A percentile compares a stretch with the other conserved stretches of the same genome.
phyloP scores from a whole-genome alignment of 2,329 filamentous ascomycete species.

The Aphanoascus verrucosus region DNA sequence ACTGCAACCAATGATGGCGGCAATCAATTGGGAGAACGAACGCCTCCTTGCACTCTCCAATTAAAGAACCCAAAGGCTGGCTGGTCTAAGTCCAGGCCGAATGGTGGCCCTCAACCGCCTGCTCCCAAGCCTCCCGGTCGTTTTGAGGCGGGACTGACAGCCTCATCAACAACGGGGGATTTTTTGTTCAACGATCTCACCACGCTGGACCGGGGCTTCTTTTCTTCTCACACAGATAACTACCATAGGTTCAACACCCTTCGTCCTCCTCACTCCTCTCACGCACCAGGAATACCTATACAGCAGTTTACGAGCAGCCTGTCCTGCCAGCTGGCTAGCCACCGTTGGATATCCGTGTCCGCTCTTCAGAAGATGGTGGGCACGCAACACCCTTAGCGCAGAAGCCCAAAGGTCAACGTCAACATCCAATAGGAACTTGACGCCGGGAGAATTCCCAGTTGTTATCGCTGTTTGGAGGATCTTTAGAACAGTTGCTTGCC shows the following conservation, averaged over 20 bases:
- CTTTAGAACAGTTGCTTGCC: neutral
- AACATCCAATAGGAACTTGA: neutral
- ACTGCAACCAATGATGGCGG: neutral
- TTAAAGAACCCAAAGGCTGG: neutral
- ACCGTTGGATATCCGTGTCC: slow-evolving; percentile 8
- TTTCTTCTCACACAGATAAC: too few relatives aligned
- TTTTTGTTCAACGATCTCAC: too few relatives aligned
- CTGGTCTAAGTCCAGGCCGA: neutral
- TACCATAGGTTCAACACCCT: too few relatives aligned
- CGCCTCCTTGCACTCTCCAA: neutral
- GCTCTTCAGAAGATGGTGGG: neutral
- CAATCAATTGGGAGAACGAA: neutral
- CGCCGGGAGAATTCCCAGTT: neutral
- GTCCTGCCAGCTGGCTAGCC: slow-evolving; percentile 12
- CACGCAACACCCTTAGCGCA: slow-evolving; percentile 1
- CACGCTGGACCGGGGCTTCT: too few relatives aligned
- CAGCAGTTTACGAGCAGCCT: neutral
- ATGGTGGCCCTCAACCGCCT: too few relatives aligned
- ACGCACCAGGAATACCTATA: neutral
- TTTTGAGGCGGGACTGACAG: too few relatives aligned
- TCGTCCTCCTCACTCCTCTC: neutral
- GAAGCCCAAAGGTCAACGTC: neutral
- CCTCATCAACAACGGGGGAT: too few relatives aligned
- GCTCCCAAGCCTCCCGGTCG: too few relatives aligned
- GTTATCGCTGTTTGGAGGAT: neutral